Conservation (phyloP, 768 basidiomycete genomes). For the Mycena olivaceomarginata region DNA sequence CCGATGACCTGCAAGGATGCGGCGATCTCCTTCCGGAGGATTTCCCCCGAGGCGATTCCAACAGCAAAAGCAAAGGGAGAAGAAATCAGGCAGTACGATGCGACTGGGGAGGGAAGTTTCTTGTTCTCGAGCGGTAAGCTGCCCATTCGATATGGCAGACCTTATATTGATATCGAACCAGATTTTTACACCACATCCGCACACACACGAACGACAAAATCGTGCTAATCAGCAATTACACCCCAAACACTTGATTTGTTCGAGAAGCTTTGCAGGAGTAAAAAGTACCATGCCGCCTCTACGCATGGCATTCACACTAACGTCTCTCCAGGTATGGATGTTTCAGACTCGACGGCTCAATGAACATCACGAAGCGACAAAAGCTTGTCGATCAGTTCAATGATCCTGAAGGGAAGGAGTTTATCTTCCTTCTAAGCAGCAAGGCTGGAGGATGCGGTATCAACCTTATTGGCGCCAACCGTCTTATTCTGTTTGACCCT, state of each 20-base stretch:
- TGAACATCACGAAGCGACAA: slow-evolving; percentile 94
- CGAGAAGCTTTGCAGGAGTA: slow-evolving; percentile 89
- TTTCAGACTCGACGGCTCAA: slow-evolving; percentile 96
- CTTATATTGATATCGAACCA: slow-evolving; percentile 52
- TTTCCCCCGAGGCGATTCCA: slow-evolving; percentile 72
- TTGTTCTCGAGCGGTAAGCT: slow-evolving; percentile 91
- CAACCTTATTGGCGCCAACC: slow-evolving; percentile 97
- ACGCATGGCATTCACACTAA: slow-evolving; percentile 25
- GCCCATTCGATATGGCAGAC: not conserved
- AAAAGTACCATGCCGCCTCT: slow-evolving; percentile 74
- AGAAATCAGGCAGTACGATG: slow-evolving; percentile 76
- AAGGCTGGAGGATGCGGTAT: slow-evolving; percentile 98
- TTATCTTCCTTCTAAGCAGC: slow-evolving; percentile 94
- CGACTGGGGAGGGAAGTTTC: slow-evolving; percentile 94
- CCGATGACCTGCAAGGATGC: slow-evolving; percentile 88
- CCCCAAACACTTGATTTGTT: slow-evolving; percentile 95
- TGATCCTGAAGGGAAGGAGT: slow-evolving; percentile 94
- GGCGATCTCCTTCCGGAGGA: slow-evolving; percentile 89
- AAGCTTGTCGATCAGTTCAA: slow-evolving; percentile 98
- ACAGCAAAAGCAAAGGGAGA: slow-evolving; percentile 62
- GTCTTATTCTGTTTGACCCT: slow-evolving; percentile 96
- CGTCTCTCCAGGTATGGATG: slow-evolving; percentile 81
- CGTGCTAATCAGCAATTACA: slow-evolving; percentile 97
- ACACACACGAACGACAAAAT: slow-evolving; percentile 95
- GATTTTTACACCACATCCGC: slow-evolving; percentile 90